Percentiles rank a stretch among this genome's conserved stretches.
These are phyloP conservation scores for Phytophthora lateralis DNA, from an alignment of 352 stramenopile genomes.

Conservation along the genomic window DNA sequence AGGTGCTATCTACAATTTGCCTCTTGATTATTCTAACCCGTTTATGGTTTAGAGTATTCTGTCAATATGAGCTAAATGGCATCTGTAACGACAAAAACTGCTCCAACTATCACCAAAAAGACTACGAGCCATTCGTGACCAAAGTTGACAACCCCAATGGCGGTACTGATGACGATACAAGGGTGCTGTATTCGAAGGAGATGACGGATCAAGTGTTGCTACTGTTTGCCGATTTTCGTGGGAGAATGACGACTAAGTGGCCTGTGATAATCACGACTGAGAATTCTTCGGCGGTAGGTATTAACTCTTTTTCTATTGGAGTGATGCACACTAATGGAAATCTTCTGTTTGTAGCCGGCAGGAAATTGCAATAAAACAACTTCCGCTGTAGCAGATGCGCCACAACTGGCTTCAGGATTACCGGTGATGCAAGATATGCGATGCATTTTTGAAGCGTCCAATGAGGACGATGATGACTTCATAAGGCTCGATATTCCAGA, in stretches of 20 bases:
- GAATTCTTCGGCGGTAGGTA: conserved; percentile 27
- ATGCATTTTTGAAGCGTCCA: neutral
- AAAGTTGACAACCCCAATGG: neutral
- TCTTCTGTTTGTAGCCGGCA: conserved; percentile 12
- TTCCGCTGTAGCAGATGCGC: neutral
- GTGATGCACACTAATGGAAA: neutral
- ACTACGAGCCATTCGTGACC: conserved; percentile 36
- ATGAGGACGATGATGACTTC: conserved; percentile 21
- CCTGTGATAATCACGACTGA: conserved; percentile 39
- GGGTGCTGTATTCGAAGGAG: conserved; percentile 27
- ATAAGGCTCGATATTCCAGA: conserved; percentile 23
- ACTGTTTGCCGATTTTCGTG: conserved; percentile 47
- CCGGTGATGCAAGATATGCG: neutral
- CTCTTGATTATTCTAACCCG: conserved; percentile 13
- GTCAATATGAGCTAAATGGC: conserved; percentile 75
- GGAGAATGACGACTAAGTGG: conserved; percentile 46
- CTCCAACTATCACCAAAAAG: conserved; percentile 63
- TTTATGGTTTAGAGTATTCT: conserved; percentile 52
- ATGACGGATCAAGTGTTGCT: conserved; percentile 36
- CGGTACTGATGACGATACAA: conserved; percentile 10
- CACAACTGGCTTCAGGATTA: neutral
- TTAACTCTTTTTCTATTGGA: neutral
- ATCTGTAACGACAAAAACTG: conserved; percentile 81
- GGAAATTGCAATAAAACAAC: conserved; percentile 7
- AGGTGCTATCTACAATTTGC: neutral